A percentile compares a stretch with the other conserved stretches of the same genome.
Conservation (phyloP, 176 grass and related monocot species). For the Eragrostis nindensis region DNA sequence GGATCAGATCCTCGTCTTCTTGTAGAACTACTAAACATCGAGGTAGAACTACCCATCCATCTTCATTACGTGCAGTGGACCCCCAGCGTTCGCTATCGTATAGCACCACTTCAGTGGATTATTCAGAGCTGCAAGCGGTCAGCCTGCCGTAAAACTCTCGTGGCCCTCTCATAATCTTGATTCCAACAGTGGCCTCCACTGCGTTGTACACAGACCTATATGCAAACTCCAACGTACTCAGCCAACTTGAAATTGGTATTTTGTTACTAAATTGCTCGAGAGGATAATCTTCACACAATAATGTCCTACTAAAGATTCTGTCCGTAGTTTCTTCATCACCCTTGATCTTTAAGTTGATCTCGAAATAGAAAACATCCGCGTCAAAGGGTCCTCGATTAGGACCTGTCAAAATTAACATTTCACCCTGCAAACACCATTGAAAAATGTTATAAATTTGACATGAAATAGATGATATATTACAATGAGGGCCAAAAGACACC, state of each 20-base stretch:
- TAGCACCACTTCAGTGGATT: not conserved
- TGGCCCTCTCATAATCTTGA: constrained; percentile 18
- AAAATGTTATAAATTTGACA: too few relatives aligned
- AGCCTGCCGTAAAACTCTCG: not conserved
- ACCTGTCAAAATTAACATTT: constrained; percentile 9
- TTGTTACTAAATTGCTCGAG: not conserved
- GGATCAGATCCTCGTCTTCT: not conserved
- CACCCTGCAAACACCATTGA: not conserved
- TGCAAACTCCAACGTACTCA: constrained; percentile 5
- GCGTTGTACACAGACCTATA: constrained; percentile 8
- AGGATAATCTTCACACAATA: not conserved
- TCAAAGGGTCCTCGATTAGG: constrained; percentile 23
- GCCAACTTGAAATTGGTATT: not conserved
- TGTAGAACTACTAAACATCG: constrained; percentile 11
- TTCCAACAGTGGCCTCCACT: not conserved
- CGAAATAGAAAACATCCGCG: not conserved
- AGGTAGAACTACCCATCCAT: not conserved
- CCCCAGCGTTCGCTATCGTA: constrained; percentile 2
- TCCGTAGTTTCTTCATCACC: not conserved
- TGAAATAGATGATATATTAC: too few relatives aligned
- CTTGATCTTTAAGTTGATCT: constrained; percentile 33
- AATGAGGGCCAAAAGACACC: too few relatives aligned
- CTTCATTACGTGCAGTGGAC: not conserved
- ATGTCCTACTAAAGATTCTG: constrained; percentile 1
- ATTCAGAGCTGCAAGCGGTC: not conserved